Evolutionary conservation across 805 yeast genomes (phyloP).

Genomic region (Cyberlindnera lachancei): DNA sequence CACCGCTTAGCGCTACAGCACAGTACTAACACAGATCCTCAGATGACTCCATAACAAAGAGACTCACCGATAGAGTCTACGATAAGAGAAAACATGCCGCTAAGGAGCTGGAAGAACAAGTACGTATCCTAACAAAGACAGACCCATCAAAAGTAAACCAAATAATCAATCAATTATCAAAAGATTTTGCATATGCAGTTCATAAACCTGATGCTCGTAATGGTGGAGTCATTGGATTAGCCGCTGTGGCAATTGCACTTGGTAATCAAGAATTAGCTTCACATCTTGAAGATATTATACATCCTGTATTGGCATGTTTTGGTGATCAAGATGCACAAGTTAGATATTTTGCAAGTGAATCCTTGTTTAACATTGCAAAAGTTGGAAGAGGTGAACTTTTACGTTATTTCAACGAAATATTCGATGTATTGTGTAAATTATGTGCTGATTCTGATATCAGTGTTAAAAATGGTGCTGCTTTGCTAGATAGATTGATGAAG

Average conservation of each 20-base stretch:
- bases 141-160: conserved; percentile 52
- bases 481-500: conserved; percentile 81
- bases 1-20: too few relatives aligned
- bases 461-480: conserved; percentile 92
- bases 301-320: conserved; percentile 91
- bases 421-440: conserved; percentile 83
- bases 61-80: conserved; percentile 65
- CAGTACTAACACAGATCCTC: too few relatives aligned
- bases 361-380: conserved; percentile 90
- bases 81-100: conserved; percentile 78
- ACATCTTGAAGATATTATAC: conserved; percentile 78
- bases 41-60: conserved; percentile 62
- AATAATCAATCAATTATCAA: conserved; percentile 65
- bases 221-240: conserved; percentile 93
- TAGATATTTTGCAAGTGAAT: conserved; percentile 93
- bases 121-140: conserved; percentile 54
- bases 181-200: conserved; percentile 73
- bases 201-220: conserved; percentile 85
- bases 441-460: conserved; percentile 88
- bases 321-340: conserved; percentile 98
- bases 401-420: conserved; percentile 86
- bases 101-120: conserved; percentile 66
- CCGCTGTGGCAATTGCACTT: conserved; percentile 90
- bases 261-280: conserved; percentile 78
- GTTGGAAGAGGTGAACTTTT: conserved; percentile 94